phyloP scores from a whole-genome alignment of 176 grass and related monocot genomes.

The Poa annua region DNA sequence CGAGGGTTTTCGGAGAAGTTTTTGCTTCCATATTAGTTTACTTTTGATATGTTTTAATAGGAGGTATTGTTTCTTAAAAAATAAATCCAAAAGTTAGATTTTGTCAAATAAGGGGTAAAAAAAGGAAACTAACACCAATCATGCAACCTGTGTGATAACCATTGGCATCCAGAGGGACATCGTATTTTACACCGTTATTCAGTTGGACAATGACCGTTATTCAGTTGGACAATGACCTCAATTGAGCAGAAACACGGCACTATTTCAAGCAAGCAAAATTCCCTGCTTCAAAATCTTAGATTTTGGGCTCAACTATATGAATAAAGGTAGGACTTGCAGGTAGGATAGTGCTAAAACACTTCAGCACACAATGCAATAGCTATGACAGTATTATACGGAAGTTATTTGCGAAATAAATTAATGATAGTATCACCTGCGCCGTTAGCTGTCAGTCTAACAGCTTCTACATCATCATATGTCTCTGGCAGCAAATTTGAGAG shows the following conservation, averaged over 20 bases:
- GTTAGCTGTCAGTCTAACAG: slow-evolving; percentile 43
- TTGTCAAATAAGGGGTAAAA: background rate
- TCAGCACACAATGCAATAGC: slow-evolving; percentile 16
- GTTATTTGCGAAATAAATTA: slow-evolving; percentile 32
- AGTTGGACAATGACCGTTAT: slow-evolving; percentile 5
- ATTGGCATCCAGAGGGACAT: background rate
- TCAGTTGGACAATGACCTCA: slow-evolving; percentile 24
- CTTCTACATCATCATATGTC: slow-evolving; percentile 43
- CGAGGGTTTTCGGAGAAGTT: background rate
- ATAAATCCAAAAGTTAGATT: background rate
- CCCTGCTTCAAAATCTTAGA: background rate
- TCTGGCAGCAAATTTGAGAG: slow-evolving; percentile 53
- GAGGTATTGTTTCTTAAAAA: background rate
- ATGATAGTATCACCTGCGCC: slow-evolving; percentile 34
- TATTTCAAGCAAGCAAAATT: slow-evolving; percentile 21
- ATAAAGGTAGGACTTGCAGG: background rate
- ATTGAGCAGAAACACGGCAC: background rate
- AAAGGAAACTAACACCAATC: background rate
- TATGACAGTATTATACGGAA: slow-evolving; percentile 3
- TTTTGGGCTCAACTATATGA: background rate
- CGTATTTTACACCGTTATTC: slow-evolving; percentile 7
- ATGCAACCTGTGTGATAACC: background rate
- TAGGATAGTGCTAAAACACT: background rate
- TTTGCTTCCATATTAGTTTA: background rate
- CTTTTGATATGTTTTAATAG: slow-evolving; percentile 14